Evolutionary conservation across 345 rosid species (phyloP), one percentile per base, ranked within the genome.

Genomic region (Jatropha curcas): DNA sequence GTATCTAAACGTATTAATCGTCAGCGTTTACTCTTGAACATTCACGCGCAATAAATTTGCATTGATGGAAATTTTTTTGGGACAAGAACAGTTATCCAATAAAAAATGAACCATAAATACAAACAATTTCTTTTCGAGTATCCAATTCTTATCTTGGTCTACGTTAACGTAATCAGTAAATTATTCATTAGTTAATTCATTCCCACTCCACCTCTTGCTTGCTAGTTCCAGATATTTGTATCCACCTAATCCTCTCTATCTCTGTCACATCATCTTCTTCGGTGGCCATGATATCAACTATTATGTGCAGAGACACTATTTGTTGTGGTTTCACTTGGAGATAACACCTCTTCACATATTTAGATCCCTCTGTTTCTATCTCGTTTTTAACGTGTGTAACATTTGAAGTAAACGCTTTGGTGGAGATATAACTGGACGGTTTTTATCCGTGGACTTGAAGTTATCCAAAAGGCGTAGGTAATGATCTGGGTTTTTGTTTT

Each of bases 401-500:
- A 27, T 57, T 14, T 20, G 14, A 68, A 28, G 73, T 43, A 19
- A 59, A n/a, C 66, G 6, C 27, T 70, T 25, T 60, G 3, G 8
- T 20, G 17, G 35, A 33, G 10, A 25, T 1, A 61, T 35, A 63
- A 19, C 33, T 27, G 59, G 60, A 17, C 68, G 57, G 24, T 31
- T 13, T 22, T 71, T 48, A 31, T 71, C 11, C 39, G 22, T 48
- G 20, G 50, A 24, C 50, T 39, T 53, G 60, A 60, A 71, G 60
- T 74, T 74, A 51, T 35, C 50, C 20, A 9, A 50, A 74, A 19
- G 62, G 68, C 8, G 78, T 14, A 37, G 56, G 69, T 68, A 20
- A 51, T 35, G 27, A 62, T 53, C 74, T 63, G 65, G 70, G 74
- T 34, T 59, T 57, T 27, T 58, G 16, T 13, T 61, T 52, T 61